Base-by-base conservation (phyloP, 768 basidiomycete genomes). In the Pleurotus eryngii region DNA sequence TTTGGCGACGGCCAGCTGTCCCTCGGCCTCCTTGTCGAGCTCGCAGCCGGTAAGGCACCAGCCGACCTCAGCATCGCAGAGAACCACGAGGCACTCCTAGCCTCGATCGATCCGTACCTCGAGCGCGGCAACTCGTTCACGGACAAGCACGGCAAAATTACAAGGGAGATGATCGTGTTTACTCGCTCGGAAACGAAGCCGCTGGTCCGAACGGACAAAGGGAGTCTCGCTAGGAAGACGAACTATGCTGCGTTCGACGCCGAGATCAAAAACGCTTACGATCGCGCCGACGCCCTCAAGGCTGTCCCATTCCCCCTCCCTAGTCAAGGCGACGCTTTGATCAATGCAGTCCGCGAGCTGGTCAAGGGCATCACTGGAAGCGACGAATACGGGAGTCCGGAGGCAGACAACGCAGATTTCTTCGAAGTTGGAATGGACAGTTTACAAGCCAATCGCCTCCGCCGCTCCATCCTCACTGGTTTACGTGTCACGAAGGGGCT, bases 381-480 rank as follows among this genome's bases (percentile, higher is more conserved):
- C 12, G 47, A 63, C 12, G 63, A 64, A 18, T 37, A 45, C 12
- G 27, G 35, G 6, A 60, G 22, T 2, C 42, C 60, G 15, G 49
- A 58, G 1, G 45, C 66, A 4, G 66, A 71, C 42, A 61, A 65
- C 11, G 51, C 63, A 14, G 74, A 75, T 57, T 72, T 77, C 54
- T 76, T 77, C 56, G 74, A 76, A 61, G 64, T 63, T 1, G 75
- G 75, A 1, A 73, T 77, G 74, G 74, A 76, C 57, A 74, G 74
- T 53, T 53, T 76, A 27, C 75, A 76, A 46, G 73, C 74, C 9
- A 70, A 63, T 46, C 59, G 71, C 12, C 63, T 77, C 18, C 69
- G 70, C n/a, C 65, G 70, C 5, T 63, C 65, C 5, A 60, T 74
- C 43, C 46, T 71, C 7, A 64, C 60, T 24, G 57, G 62, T 24